A percentile compares a stretch with the other conserved stretches of the same genome.
Conservation (phyloP, 495 filamentous ascomycete genomes). For the Staphylotrichum longicolle region DNA sequence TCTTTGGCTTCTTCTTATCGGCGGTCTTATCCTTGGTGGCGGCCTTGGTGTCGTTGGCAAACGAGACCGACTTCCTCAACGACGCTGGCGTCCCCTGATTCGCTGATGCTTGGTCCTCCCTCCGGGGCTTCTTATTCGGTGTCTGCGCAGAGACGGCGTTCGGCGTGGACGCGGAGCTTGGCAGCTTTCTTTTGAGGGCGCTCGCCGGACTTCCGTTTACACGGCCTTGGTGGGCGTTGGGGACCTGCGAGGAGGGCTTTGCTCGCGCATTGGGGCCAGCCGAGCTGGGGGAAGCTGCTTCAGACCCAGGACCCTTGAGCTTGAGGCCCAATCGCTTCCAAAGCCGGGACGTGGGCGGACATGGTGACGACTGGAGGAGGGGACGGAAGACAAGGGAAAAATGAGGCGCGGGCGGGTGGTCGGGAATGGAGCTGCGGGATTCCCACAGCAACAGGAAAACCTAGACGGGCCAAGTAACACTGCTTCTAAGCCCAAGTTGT, state of each 20-base stretch:
- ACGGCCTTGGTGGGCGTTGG: slow-evolving; percentile 22
- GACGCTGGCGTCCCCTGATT: slow-evolving; percentile 14
- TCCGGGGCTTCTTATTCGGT: slow-evolving; percentile 33
- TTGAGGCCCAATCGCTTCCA: slow-evolving; percentile 78
- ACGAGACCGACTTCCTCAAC: slow-evolving; percentile 69
- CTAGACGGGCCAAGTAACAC: slow-evolving; percentile 12
- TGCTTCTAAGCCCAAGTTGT: slow-evolving; percentile 23
- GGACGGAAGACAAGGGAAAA: no score
- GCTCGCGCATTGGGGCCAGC: slow-evolving; percentile 21
- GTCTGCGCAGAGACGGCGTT: slow-evolving; percentile 31
- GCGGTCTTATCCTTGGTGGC: slow-evolving; percentile 45
- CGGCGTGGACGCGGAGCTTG: slow-evolving; percentile 20
- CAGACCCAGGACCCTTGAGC: slow-evolving; percentile 58
- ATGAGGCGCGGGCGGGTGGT: slow-evolving; percentile 18
- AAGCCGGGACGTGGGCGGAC: slow-evolving; percentile 60
- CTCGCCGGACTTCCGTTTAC: slow-evolving; percentile 32
- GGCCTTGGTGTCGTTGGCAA: slow-evolving; percentile 65
- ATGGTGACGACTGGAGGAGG: slow-evolving; percentile 25
- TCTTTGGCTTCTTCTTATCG: slow-evolving; percentile 34
- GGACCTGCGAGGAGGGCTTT: slow-evolving; percentile 17
- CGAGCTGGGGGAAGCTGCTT: slow-evolving; percentile 41
- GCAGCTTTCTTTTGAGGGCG: slow-evolving; percentile 39
- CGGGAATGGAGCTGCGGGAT: slow-evolving; percentile 12
- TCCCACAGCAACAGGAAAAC: slow-evolving; percentile 14
- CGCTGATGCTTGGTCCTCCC: slow-evolving; percentile 21